Conservation (phyloP, 1,139 yeast species). For the Blastobotrys buckinghamii region DNA sequence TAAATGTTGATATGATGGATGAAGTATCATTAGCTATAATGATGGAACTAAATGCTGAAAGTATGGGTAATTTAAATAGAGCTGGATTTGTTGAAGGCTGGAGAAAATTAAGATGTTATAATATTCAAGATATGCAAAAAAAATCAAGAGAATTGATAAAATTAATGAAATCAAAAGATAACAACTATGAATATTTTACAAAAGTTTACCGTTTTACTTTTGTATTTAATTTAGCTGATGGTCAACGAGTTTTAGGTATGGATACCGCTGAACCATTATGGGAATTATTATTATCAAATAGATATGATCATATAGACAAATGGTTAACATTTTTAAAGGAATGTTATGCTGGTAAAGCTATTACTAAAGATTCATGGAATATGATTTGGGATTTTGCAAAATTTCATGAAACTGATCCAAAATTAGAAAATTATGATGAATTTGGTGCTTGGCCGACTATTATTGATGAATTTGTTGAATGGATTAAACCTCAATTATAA, state of each 20-base stretch:
- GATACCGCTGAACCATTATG: conserved; percentile 76
- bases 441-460: conserved; percentile 86
- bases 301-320: conserved; percentile 36
- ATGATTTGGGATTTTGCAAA: conserved; percentile 68
- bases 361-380: conserved; percentile 76
- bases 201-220: conserved; percentile 67
- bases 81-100: conserved; percentile 52
- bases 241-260: conserved; percentile 50
- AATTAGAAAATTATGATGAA: conserved; percentile 57
- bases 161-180: conserved; percentile 26
- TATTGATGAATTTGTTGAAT: conserved; percentile 77
- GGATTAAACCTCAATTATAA: conserved; percentile 19
- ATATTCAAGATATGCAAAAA: conserved; percentile 46
- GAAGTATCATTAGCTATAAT: conserved; percentile 64
- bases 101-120: conserved; percentile 29
- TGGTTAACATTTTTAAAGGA: conserved; percentile 48
- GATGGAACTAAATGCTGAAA: conserved; percentile 57
- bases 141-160: conserved; percentile 38
- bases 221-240: conserved; percentile 54
- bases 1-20: conserved; percentile 71
- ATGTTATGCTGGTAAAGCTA: conserved; percentile 37
- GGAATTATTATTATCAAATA: conserved; percentile 51
- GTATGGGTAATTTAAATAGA: conserved; percentile 53
- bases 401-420: conserved; percentile 48
- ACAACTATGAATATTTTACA: conserved; percentile 42